Percentiles rank a stretch among this genome's conserved stretches.
Conservation (phyloP, 176 grass and related monocot species). For the Zoysia japonica region DNA sequence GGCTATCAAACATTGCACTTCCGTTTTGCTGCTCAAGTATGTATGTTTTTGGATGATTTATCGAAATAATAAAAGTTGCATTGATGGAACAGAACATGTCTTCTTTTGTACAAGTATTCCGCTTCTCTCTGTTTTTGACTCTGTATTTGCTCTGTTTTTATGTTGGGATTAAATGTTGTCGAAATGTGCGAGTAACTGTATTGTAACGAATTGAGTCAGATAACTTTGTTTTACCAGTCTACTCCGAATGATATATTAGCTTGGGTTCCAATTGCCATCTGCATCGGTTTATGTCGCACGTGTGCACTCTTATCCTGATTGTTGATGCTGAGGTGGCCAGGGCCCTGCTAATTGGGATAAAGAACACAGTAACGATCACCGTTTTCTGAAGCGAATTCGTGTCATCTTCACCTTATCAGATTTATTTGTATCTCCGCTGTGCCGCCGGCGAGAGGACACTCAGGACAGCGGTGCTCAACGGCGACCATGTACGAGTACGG, state of each 20-base stretch:
- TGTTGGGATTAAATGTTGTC: neutral
- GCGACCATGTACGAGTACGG: no score
- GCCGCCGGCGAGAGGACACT: no score
- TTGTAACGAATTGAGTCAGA: neutral
- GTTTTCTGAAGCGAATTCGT: no score
- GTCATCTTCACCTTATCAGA: no score
- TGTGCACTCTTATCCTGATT: neutral
- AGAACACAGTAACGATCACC: no score
- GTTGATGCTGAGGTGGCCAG: no score
- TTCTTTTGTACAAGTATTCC: neutral
- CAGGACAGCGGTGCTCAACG: neutral
- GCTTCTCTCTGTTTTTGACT: neutral
- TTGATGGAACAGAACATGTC: neutral
- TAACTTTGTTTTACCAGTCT: neutral
- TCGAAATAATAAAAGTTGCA: neutral
- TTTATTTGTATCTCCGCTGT: no score
- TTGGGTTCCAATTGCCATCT: neutral
- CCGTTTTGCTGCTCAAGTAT: neutral
- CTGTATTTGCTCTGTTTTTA: neutral
- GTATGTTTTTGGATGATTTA: neutral
- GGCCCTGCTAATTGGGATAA: no score
- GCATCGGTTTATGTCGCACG: neutral
- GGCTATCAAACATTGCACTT: neutral
- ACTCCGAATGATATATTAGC: neutral
- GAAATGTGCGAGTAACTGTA: neutral